phyloP scores from a whole-genome alignment of 495 filamentous ascomycete genomes.

The Cercophora sp. region DNA sequence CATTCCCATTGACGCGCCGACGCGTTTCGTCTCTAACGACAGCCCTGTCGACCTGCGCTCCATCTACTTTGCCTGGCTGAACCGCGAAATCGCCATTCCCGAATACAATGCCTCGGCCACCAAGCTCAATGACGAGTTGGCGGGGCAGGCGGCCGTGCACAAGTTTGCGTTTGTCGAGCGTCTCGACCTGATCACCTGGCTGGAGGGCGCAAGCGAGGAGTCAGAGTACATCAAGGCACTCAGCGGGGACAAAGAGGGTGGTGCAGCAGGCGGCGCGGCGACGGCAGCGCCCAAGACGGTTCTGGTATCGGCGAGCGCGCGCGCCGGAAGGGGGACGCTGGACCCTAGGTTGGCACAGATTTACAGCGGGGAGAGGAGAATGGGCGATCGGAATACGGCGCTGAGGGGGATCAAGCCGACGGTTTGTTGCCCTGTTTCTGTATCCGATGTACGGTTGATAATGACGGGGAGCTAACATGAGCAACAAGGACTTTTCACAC shows the following conservation, averaged over 20 bases:
- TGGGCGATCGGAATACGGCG: conserved; percentile 87
- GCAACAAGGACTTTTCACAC: conserved; percentile 80
- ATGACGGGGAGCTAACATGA: neutral
- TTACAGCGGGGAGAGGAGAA: conserved; percentile 82
- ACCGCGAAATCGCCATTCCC: conserved; percentile 79
- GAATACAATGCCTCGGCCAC: conserved; percentile 84
- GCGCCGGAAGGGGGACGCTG: conserved; percentile 58
- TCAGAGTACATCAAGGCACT: conserved; percentile 88
- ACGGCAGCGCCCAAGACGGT: conserved; percentile 47
- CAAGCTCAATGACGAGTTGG: conserved; percentile 74
- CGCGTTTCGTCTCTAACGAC: conserved; percentile 70
- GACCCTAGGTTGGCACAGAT: conserved; percentile 82
- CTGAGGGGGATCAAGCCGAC: conserved; percentile 86
- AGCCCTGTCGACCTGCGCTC: conserved; percentile 81
- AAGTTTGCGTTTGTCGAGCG: conserved; percentile 86
- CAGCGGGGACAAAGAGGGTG: conserved; percentile 55
- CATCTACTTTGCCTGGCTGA: conserved; percentile 92
- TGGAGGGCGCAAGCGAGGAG: conserved; percentile 83
- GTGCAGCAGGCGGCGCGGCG: conserved; percentile 40
- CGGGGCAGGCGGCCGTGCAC: conserved; percentile 60
- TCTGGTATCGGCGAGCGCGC: conserved; percentile 44
- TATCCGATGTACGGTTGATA: neutral
- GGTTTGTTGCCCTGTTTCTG: conserved; percentile 46
- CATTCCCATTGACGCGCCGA: conserved; percentile 70
- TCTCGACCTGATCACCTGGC: conserved; percentile 84